Conservation (phyloP, 2,329 filamentous ascomycete species). For the Falciphora oryzae region DNA sequence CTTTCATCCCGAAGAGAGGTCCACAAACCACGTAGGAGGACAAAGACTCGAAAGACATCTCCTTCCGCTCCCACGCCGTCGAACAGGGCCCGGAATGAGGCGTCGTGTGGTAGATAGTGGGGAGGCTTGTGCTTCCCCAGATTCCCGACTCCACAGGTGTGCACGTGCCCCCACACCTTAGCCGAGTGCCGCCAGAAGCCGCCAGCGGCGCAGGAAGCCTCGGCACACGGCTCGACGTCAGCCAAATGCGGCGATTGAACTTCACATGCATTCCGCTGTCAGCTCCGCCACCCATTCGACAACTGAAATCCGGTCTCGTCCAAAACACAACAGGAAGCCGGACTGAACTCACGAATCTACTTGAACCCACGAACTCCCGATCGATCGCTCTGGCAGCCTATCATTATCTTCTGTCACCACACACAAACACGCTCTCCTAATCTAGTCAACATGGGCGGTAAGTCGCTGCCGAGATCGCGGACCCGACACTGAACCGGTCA, state of each 20-base stretch:
- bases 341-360: neutral
- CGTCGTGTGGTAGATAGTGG: no score
- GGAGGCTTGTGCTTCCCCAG: neutral
- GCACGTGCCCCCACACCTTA: neutral
- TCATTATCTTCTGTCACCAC: neutral
- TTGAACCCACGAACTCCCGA: neutral
- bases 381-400: neutral
- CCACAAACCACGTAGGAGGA: no score
- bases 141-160: neutral
- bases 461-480: neutral
- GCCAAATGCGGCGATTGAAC: neutral
- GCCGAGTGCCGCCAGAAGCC: neutral
- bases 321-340: neutral
- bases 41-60: no score
- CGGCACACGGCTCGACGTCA: neutral
- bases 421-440: neutral
- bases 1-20: no score
- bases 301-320: neutral
- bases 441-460: neutral
- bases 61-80: no score
- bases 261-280: neutral
- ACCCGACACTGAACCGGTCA: neutral
- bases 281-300: neutral
- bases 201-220: neutral
- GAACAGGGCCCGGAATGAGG: no score